Percentiles rank a stretch among this genome's conserved stretches.
Conservation (phyloP, 768 basidiomycete species). For the Suillus subaureus region DNA sequence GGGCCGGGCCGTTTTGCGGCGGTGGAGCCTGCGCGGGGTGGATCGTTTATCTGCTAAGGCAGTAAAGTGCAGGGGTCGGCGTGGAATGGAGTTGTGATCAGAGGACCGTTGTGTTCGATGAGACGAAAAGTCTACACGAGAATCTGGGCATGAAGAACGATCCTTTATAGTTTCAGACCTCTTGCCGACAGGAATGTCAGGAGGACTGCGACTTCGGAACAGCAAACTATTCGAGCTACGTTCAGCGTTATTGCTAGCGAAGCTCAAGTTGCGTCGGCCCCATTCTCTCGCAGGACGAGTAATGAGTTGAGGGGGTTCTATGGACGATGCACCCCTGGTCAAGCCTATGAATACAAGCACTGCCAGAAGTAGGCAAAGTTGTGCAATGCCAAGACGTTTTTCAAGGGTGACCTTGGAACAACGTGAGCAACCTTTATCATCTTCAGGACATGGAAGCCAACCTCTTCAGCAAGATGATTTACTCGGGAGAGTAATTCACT, state of each 20-base stretch:
- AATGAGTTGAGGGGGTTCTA: slow-evolving; percentile 34
- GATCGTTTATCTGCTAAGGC: neutral
- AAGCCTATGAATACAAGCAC: slow-evolving; percentile 87
- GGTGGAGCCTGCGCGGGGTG: neutral
- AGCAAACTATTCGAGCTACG: slow-evolving; percentile 23
- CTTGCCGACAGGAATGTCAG: slow-evolving; percentile 14
- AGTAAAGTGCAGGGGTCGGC: neutral
- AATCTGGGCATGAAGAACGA: neutral
- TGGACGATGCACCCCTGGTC: slow-evolving; percentile 59
- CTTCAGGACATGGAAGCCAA: slow-evolving; percentile 30
- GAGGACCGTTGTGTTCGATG: neutral
- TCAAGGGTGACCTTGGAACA: slow-evolving; percentile 72
- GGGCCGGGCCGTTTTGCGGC: neutral
- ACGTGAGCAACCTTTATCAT: slow-evolving; percentile 4
- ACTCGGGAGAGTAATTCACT: slow-evolving; percentile 68
- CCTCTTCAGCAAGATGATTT: slow-evolving; percentile 81
- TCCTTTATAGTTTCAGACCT: slow-evolving; percentile 13
- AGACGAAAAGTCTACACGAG: neutral
- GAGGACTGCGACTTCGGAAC: slow-evolving; percentile 36
- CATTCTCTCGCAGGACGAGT: slow-evolving; percentile 48
- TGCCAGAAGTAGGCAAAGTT: slow-evolving; percentile 79
- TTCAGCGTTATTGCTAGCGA: slow-evolving; percentile 54
- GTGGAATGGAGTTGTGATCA: neutral
- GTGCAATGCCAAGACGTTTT: slow-evolving; percentile 87
- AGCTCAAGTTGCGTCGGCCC: slow-evolving; percentile 56